Evolutionary conservation across 495 filamentous ascomycete species (phyloP), one percentile per base, ranked within the genome.

Genomic region (Neurospora discreta): DNA sequence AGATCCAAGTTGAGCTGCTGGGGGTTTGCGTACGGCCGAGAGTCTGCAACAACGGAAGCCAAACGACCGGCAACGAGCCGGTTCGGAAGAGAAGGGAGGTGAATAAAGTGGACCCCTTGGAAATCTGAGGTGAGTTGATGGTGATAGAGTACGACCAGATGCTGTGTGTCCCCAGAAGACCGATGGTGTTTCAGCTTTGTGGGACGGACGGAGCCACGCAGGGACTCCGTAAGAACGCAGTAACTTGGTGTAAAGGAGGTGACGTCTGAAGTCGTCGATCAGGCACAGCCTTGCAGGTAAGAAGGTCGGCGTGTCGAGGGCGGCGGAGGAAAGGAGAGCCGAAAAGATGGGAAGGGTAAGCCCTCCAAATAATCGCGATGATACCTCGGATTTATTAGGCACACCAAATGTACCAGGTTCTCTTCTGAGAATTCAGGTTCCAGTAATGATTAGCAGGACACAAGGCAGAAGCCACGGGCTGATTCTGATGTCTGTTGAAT

Each of bases 221-320:
- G 67, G 52, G 30, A 69, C 70, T 70, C 75, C 38, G 40, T 68
- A 68, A 69, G 69, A 36, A 69, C 33, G 72, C 73, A 58, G 52
- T 74, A 73, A 70, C 68, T 43, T 30, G 3, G 46, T 6, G 43
- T 18, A 42, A 39, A 38, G 70, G 71, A 69, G 71, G 68, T 69
- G 73, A 72, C 74, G 78, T 79, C 79, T 78, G 73, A 78, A 77
- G 75, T 65, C 15, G 80, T 72, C 72, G 81, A 83, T 80, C 81
- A 82, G 71, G 78, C 76, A 78, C 68, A 69, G 71, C 52, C 71
- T 65, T 76, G 75, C 73, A 76, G 73, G 38, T 65, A 65, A 3
- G 26, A 33, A 65, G 52, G 52, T 9, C 26, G 15, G 26, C 52
- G 52, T 65, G 65, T 67, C 33, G 43, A 69, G 39, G 30, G 36